A percentile compares a stretch with the other conserved stretches of the same genome.
These are phyloP conservation scores for Houttuynia cordata DNA, from an alignment of 164 flowering plant species.

Conservation along the genomic window DNA sequence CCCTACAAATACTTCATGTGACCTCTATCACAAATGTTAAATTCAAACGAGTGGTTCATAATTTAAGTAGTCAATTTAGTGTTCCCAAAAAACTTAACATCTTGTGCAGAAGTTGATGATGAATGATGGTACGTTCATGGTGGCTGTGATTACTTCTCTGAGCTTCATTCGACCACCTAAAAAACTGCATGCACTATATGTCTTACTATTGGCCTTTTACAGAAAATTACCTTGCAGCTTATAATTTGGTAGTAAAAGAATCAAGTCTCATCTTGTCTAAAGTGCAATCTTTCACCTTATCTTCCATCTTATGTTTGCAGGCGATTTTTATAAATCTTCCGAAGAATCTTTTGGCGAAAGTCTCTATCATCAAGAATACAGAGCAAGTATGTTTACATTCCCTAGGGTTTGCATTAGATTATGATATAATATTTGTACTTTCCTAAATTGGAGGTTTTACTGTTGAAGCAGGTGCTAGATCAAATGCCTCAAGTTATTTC, in stretches of 20 bases:
- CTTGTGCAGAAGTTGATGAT: too few species aligned
- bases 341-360: conserved; percentile 60
- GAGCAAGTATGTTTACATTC: conserved; percentile 43
- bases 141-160: too few species aligned
- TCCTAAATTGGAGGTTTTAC: neutral
- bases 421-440: neutral
- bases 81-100: too few species aligned
- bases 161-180: too few species aligned
- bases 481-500: conserved; percentile 79
- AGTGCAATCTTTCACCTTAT: neutral
- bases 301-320: conserved; percentile 24
- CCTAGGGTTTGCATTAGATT: neutral
- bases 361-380: conserved; percentile 57
- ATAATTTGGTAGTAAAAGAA: too few species aligned
- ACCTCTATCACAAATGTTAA: too few species aligned
- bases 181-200: too few species aligned
- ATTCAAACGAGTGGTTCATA: too few species aligned
- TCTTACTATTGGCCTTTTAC: too few species aligned
- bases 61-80: too few species aligned
- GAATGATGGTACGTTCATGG: too few species aligned
- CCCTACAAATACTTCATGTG: too few species aligned
- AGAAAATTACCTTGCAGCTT: neutral
- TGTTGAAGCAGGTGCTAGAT: conserved; percentile 46
- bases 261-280: neutral
- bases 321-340: conserved; percentile 61